Base-by-base conservation (phyloP, 805 yeast genomes). In the Nakazawaea peltata region DNA sequence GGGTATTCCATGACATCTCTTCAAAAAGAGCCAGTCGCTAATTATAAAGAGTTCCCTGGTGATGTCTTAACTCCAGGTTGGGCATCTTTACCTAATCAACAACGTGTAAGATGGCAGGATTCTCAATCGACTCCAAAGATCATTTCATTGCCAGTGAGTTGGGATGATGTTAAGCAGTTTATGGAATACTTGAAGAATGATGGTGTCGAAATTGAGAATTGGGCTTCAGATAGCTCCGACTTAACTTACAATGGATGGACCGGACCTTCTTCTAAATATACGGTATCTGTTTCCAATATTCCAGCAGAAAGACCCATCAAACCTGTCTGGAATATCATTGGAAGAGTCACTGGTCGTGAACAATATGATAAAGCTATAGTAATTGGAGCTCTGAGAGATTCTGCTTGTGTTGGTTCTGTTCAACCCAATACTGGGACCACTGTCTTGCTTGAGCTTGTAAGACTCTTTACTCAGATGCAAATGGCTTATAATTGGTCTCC, bases 331-430 rank as follows among this genome's bases (percentile, higher is more conserved):
- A 84, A 87, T 49, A 74, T 88, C 1, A 51, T 85, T 19, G 95
- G 90, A 2, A 71, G 78, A 30, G 74, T 88, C 16, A 67, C 70
- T 23, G 97, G 97, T 10, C 61, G 77, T 31, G 97, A 90, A 50
- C 95, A 85, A 56, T 61, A 65, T 15, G 84, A 74, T 15, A 70
- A 74, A 44, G 85, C 84, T 0, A 58, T 90, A 4, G 63, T 88
- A 2, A 72, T 90, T 37, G 95, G 94, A 1, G 87, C 96, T 1
- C 71, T 81, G 4, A 63, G 96, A 44, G 96, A 87, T 50, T 64
- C 94, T 0, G 61, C 77, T 17, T 74, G 86, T 42, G 69, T 61
- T 45, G 97, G 96, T n/a, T 77, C 94, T 0, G 57, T 71, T 3
- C 66, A 73, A 23, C 76, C 87, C 7, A 72, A 74, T 44, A 77